These are phyloP conservation scores for Chlorella sp. DNA, from an alignment of 139 green algal species.

Conservation along the genomic window DNA sequence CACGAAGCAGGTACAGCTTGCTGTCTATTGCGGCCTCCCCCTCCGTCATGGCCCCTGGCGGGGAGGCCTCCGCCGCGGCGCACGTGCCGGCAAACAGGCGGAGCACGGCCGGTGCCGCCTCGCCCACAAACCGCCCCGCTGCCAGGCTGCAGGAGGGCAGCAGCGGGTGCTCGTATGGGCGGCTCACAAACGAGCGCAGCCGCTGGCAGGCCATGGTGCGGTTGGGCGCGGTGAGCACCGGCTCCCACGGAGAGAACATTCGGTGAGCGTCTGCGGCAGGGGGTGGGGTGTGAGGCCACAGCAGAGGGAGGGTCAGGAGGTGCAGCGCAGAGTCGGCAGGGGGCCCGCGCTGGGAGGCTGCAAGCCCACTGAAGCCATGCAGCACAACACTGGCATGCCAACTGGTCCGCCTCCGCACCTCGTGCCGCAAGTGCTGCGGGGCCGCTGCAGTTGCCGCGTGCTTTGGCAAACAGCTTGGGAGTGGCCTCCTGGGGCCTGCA, in stretches of 20 bases:
- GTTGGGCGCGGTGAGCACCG: neutral
- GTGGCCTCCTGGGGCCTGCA: neutral
- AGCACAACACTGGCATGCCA: neutral
- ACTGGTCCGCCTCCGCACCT: neutral
- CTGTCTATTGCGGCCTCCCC: neutral
- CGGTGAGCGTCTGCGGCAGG: neutral
- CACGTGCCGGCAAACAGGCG: neutral
- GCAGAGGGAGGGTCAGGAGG: too few relatives aligned
- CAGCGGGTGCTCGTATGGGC: neutral
- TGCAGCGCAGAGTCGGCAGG: too few relatives aligned
- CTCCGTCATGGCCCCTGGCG: neutral
- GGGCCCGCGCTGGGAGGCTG: too few relatives aligned
- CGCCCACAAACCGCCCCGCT: constrained; percentile 1
- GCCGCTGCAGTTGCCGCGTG: constrained; percentile 5
- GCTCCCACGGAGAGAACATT: too few relatives aligned
- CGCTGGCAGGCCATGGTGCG: too few relatives aligned
- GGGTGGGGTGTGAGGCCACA: too few relatives aligned
- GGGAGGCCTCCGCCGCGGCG: neutral
- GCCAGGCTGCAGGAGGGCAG: neutral
- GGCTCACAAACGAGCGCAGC: neutral
- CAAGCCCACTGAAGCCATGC: too few relatives aligned
- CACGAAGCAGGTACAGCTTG: neutral
- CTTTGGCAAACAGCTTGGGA: neutral
- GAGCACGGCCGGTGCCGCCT: neutral
- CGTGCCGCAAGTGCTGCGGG: neutral